Base-by-base conservation (phyloP, 371 early-diverging fungal genomes). In the Chytridiales sp. region DNA sequence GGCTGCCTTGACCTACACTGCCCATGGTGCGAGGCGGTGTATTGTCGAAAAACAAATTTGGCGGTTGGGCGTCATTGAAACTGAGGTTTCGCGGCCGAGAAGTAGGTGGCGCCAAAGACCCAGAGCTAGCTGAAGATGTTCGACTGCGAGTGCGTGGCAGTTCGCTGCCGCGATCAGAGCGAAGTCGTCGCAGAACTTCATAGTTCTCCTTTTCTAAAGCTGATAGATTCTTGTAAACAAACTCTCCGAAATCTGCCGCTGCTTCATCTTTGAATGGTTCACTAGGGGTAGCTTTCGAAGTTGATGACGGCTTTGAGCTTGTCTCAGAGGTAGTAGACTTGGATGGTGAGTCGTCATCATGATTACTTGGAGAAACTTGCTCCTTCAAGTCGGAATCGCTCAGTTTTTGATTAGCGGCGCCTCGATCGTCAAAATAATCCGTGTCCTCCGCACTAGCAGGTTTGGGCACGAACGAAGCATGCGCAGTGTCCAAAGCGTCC, bases 401-500 rank as follows among this genome's bases (percentile, higher is more conserved):
- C 11, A 70, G 32, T 26, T 66, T 31, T 15, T 32, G 35, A 5
- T 60, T 56, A n/a, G 47, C 51, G 0, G 69, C 76, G 3, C 95
- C 95, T 17, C 97, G 79, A 11, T 80, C 61, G 68, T 97, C 97
- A 84, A 97, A 97, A 70, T 95, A 95, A 22, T 89, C 90, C 0
- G 95, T 95, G 60, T 95, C 95, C 38, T 93, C 93, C 38, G 78
- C 72, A 42, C 80, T 74, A 3, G 81, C 82, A 0, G 88, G 82
- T 26, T 87, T 84, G 1, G 97, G 97, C 0, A 94, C 80, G 75
- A 97, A 97, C 0, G 85, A 80, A 0, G 94, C 89, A 21, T 85
- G 80, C 38, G 81, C 78, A 0, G 77, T 78, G 17, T 82, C 54
- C n/a, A 96, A 61, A 0, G 80, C 83, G 29, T 87, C 85, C 94